Evolutionary conservation across 129 eudicot species (phyloP).

Genomic region (Pulicaria dysenterica): DNA sequence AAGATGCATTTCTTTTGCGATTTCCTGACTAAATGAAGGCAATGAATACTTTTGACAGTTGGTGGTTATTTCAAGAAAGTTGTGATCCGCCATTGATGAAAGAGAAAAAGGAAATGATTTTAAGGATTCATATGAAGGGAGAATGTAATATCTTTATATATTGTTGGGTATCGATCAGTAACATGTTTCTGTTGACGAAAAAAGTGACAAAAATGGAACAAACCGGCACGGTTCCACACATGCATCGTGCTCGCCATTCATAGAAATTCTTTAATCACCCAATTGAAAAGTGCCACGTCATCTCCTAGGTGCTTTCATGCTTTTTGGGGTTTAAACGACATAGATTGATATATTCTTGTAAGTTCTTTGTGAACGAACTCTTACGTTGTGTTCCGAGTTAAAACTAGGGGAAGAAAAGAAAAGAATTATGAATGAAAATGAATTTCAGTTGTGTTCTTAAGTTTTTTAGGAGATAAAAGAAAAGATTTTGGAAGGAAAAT

Average conservation of each 20-base stretch:
- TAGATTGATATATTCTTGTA: background rate
- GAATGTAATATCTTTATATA: constrained; percentile 21
- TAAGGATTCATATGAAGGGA: constrained; percentile 17
- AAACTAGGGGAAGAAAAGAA: too few species aligned
- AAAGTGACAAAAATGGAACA: constrained; percentile 16
- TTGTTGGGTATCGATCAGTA: background rate
- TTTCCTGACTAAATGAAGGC: constrained; percentile 19
- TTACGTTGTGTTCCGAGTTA: too few species aligned
- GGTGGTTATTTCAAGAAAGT: constrained; percentile 39
- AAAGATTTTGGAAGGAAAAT: too few species aligned
- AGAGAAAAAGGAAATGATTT: constrained; percentile 9
- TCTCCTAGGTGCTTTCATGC: constrained; percentile 21
- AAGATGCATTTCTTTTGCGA: constrained; percentile 3
- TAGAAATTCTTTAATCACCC: constrained; percentile 30
- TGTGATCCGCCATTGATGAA: background rate
- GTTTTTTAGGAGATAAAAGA: too few species aligned
- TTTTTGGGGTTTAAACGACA: constrained; percentile 14
- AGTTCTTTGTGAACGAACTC: background rate
- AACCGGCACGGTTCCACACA: constrained; percentile 34
- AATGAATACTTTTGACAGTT: constrained; percentile 24
- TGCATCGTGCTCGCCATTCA: constrained; percentile 65
- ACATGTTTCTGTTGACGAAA: constrained; percentile 18
- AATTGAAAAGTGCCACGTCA: constrained; percentile 44
- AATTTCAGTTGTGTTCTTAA: too few species aligned
- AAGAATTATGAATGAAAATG: too few species aligned